These are phyloP conservation scores for Spathaspora hagerdaliae DNA, from an alignment of 805 yeast genomes.

Conservation along the genomic window DNA sequence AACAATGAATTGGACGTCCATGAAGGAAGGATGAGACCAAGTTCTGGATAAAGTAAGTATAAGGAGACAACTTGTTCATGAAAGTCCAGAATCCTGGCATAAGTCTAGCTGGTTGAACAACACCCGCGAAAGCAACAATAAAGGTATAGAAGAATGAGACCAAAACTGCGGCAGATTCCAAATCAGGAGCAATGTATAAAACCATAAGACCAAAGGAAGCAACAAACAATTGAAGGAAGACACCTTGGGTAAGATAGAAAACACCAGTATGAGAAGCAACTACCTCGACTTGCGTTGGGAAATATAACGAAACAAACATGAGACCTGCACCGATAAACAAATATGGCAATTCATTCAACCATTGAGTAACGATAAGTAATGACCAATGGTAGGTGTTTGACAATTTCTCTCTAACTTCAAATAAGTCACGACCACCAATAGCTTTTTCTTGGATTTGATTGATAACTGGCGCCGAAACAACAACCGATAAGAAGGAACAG, in stretches of 20 bases:
- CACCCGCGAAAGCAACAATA: constrained; percentile 65
- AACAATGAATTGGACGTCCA: constrained; percentile 42
- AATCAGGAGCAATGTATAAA: constrained; percentile 58
- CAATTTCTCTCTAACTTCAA: constrained; percentile 65
- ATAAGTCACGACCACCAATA: constrained; percentile 54
- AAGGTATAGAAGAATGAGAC: constrained; percentile 54
- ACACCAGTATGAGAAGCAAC: constrained; percentile 39
- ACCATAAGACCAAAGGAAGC: constrained; percentile 34
- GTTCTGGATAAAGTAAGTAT: constrained; percentile 64
- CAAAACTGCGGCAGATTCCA: constrained; percentile 63
- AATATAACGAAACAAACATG: constrained; percentile 43
- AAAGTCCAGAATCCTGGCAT: constrained; percentile 86
- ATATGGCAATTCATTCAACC: constrained; percentile 59
- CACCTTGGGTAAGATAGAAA: constrained; percentile 25
- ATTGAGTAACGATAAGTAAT: constrained; percentile 49
- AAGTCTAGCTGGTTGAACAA: constrained; percentile 49
- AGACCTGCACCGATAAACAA: constrained; percentile 23
- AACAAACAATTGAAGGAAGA: constrained; percentile 28
- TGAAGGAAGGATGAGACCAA: constrained; percentile 45
- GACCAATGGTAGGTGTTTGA: constrained; percentile 77
- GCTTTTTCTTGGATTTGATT: constrained; percentile 64
- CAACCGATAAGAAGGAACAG: constrained; percentile 55
- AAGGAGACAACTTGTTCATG: constrained; percentile 73
- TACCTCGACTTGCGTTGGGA: constrained; percentile 43
- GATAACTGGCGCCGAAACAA: constrained; percentile 52